phyloP scores from a whole-genome alignment of 257 asterid genomes.

The Solanum raphanifolium region DNA sequence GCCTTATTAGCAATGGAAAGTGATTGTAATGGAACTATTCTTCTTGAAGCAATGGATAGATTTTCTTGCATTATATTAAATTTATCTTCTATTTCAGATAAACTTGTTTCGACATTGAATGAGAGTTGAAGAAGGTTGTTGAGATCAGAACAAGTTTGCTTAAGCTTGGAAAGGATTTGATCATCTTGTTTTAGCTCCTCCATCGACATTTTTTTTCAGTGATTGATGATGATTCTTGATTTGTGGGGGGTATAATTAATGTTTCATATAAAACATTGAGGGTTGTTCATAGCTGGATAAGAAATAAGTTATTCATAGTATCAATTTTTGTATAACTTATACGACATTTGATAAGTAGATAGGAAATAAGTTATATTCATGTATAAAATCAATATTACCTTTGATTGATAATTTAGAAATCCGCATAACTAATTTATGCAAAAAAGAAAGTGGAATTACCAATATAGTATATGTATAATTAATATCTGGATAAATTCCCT shows the following conservation, averaged over 20 bases:
- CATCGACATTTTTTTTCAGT: constrained; percentile 8
- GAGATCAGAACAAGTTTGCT: constrained; percentile 35
- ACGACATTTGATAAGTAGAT: no score
- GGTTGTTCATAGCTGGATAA: background rate
- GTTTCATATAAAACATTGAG: background rate
- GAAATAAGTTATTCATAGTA: background rate
- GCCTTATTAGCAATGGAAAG: constrained; percentile 69
- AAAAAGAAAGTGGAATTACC: background rate
- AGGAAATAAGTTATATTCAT: no score
- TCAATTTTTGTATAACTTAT: no score
- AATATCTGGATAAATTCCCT: no score
- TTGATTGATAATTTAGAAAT: no score
- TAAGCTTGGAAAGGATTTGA: constrained; percentile 17
- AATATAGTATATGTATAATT: no score
- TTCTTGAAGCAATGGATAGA: constrained; percentile 32
- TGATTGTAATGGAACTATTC: constrained; percentile 60
- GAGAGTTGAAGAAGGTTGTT: constrained; percentile 35
- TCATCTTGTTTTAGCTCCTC: constrained; percentile 33
- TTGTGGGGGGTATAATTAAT: background rate
- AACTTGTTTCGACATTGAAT: constrained; percentile 16
- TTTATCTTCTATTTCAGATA: constrained; percentile 26
- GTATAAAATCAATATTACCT: no score
- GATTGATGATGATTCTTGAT: background rate
- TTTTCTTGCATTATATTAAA: constrained; percentile 25
- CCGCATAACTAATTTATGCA: background rate